Conservation (phyloP, 441 rosid species). For the California macrophylla region DNA sequence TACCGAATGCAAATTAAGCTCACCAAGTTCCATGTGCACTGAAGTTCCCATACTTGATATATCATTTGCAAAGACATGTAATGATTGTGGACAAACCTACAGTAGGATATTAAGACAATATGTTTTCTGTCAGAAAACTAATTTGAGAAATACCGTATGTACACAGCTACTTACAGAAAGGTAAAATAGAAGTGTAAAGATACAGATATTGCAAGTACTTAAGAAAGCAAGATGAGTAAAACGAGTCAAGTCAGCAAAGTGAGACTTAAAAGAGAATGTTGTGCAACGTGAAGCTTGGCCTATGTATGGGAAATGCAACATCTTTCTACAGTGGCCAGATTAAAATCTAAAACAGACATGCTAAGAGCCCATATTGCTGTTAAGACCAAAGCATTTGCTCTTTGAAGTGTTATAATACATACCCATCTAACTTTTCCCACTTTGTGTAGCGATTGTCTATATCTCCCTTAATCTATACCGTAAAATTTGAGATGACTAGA, state of each 20-base stretch:
- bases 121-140: constrained; percentile 10
- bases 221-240: background rate
- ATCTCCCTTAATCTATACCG: background rate
- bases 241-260: background rate
- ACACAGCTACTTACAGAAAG: background rate
- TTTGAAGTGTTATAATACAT: background rate
- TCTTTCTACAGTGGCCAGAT: background rate
- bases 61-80: constrained; percentile 87
- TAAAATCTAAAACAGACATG: background rate
- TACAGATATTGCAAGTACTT: background rate
- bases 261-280: background rate
- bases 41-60: constrained; percentile 64
- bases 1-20: constrained; percentile 80
- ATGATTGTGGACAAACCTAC: constrained; percentile 93
- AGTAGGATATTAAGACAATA: constrained; percentile 20
- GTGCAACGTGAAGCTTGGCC: background rate
- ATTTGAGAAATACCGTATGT: background rate
- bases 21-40: constrained; percentile 93
- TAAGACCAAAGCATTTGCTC: background rate
- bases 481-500: background rate
- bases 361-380: background rate
- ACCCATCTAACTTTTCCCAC: background rate
- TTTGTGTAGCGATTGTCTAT: background rate
- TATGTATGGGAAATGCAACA: background rate
- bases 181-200: background rate